Conservation (phyloP, 2,329 filamentous ascomycete species). For the Xylogone sp. region DNA sequence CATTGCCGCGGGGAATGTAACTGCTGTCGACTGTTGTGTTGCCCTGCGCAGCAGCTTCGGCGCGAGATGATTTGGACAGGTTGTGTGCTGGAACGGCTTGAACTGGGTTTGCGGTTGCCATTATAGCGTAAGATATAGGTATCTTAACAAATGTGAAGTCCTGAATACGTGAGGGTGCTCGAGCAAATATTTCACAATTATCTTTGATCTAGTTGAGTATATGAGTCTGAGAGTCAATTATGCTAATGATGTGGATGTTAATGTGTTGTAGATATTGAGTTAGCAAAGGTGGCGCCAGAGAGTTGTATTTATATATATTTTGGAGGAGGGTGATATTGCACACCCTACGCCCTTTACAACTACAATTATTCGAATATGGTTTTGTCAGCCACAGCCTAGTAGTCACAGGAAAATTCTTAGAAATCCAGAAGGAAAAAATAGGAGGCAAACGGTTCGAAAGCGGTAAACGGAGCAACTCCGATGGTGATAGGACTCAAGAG, state of each 20-base stretch:
- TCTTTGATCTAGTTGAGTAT: no score
- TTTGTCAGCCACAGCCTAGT: neutral
- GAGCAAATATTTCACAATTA: no score
- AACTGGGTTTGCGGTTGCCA: slow-evolving; percentile 34
- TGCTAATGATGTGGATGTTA: no score
- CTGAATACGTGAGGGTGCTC: no score
- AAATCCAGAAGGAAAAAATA: neutral
- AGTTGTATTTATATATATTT: neutral
- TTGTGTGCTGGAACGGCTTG: slow-evolving; percentile 38
- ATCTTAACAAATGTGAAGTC: neutral
- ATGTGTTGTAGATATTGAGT: no score
- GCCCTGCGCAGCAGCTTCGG: slow-evolving; percentile 16
- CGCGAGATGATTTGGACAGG: slow-evolving; percentile 23
- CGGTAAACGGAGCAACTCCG: neutral
- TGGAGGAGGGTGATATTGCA: neutral
- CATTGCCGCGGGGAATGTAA: slow-evolving; percentile 45
- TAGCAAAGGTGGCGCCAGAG: neutral
- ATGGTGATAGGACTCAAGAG: neutral
- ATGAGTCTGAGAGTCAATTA: no score
- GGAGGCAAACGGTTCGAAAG: no score
- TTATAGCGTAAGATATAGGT: slow-evolving; percentile 20
- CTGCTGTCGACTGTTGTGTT: slow-evolving; percentile 2
- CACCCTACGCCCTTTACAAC: neutral
- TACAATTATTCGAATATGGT: neutral
- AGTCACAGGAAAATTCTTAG: neutral